Base-by-base conservation (phyloP, 805 yeast species). In the Lachancea sp. region DNA sequence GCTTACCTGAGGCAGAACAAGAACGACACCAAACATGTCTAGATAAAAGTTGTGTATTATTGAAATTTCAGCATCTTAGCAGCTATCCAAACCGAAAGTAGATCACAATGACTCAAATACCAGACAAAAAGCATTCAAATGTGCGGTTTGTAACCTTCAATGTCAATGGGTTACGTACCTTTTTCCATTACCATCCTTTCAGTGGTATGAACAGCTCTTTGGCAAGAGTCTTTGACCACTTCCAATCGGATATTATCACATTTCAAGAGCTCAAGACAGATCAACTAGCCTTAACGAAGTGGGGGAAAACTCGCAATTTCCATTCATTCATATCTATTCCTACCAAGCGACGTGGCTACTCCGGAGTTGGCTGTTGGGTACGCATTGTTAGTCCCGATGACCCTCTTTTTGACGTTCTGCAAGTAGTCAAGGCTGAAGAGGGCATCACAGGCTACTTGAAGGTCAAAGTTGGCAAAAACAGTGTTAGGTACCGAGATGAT, bases 311-410 rank as follows among this genome's bases (percentile, higher is more conserved):
- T 0, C 69, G 72, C 1, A 78, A 80, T 1, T 91, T 73, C 57
- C 67, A 73, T 19, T 72, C 85, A 1, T 91, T 79, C 54, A 75
- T 88, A 29, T 72, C 91, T 0, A 67, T 88, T 11, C 95, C 96
- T 0, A 61, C 59, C 10, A 46, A 59, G 2, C 85, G 79, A 58
- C 85, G 80, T 57, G 98, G 98, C 0, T 93, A 93, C 60, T 78
- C 91, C 45, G 99, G 99, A 0, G 97, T 91, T 1, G 95, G 90
- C 0, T 75, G 91, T 2, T 91, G 86, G 65, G 73, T 86, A 2
- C 67, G 89, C 38, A 63, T 69, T 2, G 78, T 82, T 1, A 54
- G 57, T 1, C 65, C 63, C 0, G 63, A 61, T 10, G 85, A 82
- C 20, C 62, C 74, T 0, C 58, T 62, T 1, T 37, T 50, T 18